Evolutionary conservation across 140 eudicot genomes (phyloP).

Genomic region (Flaveria floridana): DNA sequence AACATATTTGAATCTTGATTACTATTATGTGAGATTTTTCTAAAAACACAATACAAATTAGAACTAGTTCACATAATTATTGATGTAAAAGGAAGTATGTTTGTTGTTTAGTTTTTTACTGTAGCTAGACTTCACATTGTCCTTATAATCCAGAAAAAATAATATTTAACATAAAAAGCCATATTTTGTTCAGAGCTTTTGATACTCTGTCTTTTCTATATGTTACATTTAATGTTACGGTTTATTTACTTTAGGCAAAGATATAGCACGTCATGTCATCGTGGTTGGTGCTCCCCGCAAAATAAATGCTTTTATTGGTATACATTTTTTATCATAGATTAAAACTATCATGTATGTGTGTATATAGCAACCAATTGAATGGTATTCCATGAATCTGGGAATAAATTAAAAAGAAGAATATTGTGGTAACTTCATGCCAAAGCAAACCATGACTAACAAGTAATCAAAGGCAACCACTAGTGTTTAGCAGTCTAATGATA

Average conservation of each 20-base stretch:
- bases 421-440: background rate
- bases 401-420: background rate
- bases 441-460: background rate
- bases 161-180: background rate
- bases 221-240: background rate
- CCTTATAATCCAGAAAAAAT: background rate
- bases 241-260: background rate
- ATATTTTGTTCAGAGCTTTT: background rate
- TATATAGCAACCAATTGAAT: background rate
- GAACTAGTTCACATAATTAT: no score
- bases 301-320: no score
- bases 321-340: no score
- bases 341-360: background rate
- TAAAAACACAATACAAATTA: no score
- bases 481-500: no score
- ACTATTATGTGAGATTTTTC: no score
- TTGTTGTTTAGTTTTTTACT: no score
- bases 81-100: no score
- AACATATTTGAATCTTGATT: no score
- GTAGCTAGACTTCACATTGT: background rate
- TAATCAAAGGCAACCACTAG: no score
- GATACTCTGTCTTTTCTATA: background rate
- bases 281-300: background rate
- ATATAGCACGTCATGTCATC: conserved; percentile 4
- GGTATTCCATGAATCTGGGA: background rate